Base-by-base conservation (phyloP, 2,329 filamentous ascomycete species). In the Cladosporium velox region DNA sequence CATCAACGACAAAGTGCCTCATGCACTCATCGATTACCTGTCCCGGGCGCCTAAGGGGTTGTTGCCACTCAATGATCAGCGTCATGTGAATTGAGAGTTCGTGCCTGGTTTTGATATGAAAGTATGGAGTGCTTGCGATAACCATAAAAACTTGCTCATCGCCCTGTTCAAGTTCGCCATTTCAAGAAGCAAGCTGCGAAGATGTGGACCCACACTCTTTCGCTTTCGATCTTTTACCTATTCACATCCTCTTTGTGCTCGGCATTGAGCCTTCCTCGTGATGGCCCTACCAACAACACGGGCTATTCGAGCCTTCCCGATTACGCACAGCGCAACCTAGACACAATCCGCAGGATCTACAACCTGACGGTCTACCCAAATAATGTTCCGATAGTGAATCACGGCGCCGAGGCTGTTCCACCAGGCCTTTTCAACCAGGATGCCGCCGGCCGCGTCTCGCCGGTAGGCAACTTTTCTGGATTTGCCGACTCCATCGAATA, bases 401-500 rank as follows among this genome's bases (percentile, higher is more conserved):
- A 73, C 21, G 79, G 79, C 51, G 73, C 72, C 2, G 68, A 71
- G 0, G 77, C 72, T 30, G 77, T 82, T 7, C 79, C 80, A 1
- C 66, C 73, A 8, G 76, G 77, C 4, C 75, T 82, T 52, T 81
- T 83, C 70, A 72, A 70, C 65, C 64, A 74, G 7, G 69, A 80
- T 18, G 78, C 79, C 8, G 74, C 71, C 8, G 80, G 80, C 18
- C 74, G 80, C 2, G 76, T 82, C 64, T 74, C 77, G 10, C 80
- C 80, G 2, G 71, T 81, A 12, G 80, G 80, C 66, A 77, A 80
- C 54, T 82, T 82, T 69, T 73, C 71, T 15, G 77, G 77, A 12
- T 81, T 81, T 63, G 74, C 79, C 47, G 77, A 81, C 57, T 79
- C 77, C 21, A 78, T 80, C 63, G 80, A 81, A 71, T 81, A 81